A percentile compares a stretch with the other conserved stretches of the same genome.
Evolutionary conservation across 2,329 filamentous ascomycete genomes (phyloP).

Genomic region (Pestalotiopsis sp.): DNA sequence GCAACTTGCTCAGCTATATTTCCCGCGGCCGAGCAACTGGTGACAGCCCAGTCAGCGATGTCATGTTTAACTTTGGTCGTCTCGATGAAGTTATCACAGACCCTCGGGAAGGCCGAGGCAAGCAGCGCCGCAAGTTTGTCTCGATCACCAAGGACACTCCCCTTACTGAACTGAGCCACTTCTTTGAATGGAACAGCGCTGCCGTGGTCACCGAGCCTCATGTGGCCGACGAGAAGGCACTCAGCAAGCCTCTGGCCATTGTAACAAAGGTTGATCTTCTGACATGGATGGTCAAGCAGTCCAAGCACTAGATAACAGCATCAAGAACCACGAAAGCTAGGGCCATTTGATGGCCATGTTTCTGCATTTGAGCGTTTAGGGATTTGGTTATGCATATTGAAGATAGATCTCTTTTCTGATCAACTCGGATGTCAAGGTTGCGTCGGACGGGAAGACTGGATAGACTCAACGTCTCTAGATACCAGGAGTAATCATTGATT

Average conservation of each 20-base stretch:
- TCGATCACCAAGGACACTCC: constrained; percentile 93
- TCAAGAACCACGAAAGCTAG: neutral
- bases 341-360: neutral
- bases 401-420: constrained; percentile 16
- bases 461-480: constrained; percentile 36
- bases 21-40: constrained; percentile 78
- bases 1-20: constrained; percentile 90
- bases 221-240: constrained; percentile 49
- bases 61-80: constrained; percentile 96
- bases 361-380: constrained; percentile 7
- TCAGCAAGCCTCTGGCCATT: constrained; percentile 80
- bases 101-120: constrained; percentile 53
- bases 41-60: constrained; percentile 74
- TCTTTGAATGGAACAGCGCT: constrained; percentile 98
- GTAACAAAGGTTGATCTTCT: constrained; percentile 97
- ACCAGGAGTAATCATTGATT: constrained; percentile 13
- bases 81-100: constrained; percentile 92
- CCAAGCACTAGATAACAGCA: constrained; percentile 34
- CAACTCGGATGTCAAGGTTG: constrained; percentile 8
- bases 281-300: constrained; percentile 81
- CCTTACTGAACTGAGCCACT: constrained; percentile 80
- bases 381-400: neutral
- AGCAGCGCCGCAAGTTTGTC: constrained; percentile 74
- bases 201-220: constrained; percentile 86
- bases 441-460: constrained; percentile 17